Base-by-base conservation (phyloP, 306 rosid species). In the Malus orientalis region DNA sequence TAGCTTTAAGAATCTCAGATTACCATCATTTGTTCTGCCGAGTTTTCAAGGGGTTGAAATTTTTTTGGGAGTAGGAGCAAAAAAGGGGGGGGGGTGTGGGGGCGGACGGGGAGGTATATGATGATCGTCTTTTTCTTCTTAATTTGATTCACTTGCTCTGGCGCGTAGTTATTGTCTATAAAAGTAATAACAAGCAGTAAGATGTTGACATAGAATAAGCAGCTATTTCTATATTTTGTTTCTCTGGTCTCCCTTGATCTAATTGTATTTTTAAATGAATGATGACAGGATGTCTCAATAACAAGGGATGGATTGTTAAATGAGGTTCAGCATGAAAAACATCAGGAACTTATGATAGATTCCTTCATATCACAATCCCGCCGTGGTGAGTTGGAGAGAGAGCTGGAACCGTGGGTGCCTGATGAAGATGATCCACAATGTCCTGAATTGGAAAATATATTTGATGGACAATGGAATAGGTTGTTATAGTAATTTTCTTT, bases 321-420 rank as follows among this genome's bases (percentile, higher is more conserved):
- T 82, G 96, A 90, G 74, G 81, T 83, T 66, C 89, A 79, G 70
- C 76, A 44, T 79, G 95, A 89, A 80, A 79, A 79, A 80, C 89
- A 68, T 64, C 85, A 79, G 70, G 99, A 95, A 66, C 81, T 95
- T 73, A 80, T 92, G 96, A 84, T 95, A 69, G 99, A 95, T 83
- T 89, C 96, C 69, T 78, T 72, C 64, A 95, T 95, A 79, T 95
- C 99, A 57, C 93, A 92, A 81, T 84, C 96, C 79, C 91, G 84
- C 70, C 86, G 81, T 74, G 82, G 76, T 67, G 97, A 95, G 57
- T 32, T 42, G 68, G 99, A 85, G 79, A 88, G 99, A 82, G 97
- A 92, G 79, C 87, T 95, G 74, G 87, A 89, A 75, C 97, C 88
- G 13, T 95, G 99, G 99, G 80, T 95, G 45, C 99, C 99, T 62